Percentiles rank a stretch among this genome's conserved stretches.
Evolutionary conservation across 78 protist species (phyloP).

Genomic region (Pelomyxa schiedti): DNA sequence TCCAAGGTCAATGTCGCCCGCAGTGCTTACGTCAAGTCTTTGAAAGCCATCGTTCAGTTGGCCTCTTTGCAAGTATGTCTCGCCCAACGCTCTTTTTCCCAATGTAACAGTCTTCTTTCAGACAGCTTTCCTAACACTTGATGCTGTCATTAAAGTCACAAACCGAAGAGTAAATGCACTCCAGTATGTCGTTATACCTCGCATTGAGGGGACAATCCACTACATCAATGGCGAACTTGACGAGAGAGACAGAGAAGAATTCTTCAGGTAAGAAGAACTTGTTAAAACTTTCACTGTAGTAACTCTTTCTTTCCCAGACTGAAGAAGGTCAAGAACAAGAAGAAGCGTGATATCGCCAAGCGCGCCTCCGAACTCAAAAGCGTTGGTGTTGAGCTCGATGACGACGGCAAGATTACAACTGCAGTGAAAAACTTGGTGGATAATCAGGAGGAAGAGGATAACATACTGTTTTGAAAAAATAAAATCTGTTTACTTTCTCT

Average conservation of each 20-base stretch:
- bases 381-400: not conserved
- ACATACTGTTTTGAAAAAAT: not conserved
- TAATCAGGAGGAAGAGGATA: not conserved
- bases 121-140: slow-evolving; percentile 88
- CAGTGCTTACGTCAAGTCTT: slow-evolving; percentile 40
- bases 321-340: slow-evolving; percentile 46
- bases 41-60: slow-evolving; percentile 63
- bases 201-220: slow-evolving; percentile 69
- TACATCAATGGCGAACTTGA: slow-evolving; percentile 92
- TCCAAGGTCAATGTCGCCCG: slow-evolving; percentile 61
- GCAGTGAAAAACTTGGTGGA: not conserved
- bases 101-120: not conserved
- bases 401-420: not conserved
- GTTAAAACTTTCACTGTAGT: not conserved
- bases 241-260: slow-evolving; percentile 75
- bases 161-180: slow-evolving; percentile 99
- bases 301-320: not conserved
- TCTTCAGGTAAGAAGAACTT: slow-evolving; percentile 17
- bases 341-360: slow-evolving; percentile 39
- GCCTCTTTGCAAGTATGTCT: slow-evolving; percentile 76
- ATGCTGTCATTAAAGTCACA: slow-evolving; percentile 92
- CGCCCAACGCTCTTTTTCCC: not conserved
- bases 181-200: slow-evolving; percentile 92
- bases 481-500: too few relatives aligned
- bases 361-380: slow-evolving; percentile 18